A percentile compares a stretch with the other conserved stretches of the same genome.
phyloP scores from a whole-genome alignment of 108 stramenopile species.

The Phaeodactylum tricornutum region DNA sequence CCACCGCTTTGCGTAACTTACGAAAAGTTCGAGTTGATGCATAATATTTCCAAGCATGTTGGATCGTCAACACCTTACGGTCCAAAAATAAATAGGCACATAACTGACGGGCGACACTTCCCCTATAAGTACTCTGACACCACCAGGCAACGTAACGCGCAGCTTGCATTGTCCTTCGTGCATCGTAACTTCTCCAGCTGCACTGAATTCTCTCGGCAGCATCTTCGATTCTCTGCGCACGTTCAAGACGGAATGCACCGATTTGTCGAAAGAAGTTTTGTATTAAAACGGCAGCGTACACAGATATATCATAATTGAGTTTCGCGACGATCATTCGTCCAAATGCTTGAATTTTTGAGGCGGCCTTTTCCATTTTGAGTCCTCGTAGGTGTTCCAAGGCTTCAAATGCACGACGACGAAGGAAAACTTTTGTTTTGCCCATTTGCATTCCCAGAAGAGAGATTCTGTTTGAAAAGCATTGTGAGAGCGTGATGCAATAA shows the following conservation, averaged over 20 bases:
- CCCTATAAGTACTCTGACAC: conserved; percentile 43
- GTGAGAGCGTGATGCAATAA: too few species aligned
- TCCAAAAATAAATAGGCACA: conserved; percentile 23
- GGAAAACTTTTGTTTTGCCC: conserved; percentile 80
- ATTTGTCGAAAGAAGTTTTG: conserved; percentile 4
- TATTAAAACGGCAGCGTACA: conserved; percentile 4
- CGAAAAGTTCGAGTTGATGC: background rate
- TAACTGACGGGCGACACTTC: conserved; percentile 23
- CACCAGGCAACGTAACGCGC: conserved; percentile 22
- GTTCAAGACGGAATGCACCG: background rate
- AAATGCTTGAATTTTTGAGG: conserved; percentile 39
- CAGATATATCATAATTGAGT: conserved; percentile 3
- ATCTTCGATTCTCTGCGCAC: background rate
- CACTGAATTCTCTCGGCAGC: conserved; percentile 1
- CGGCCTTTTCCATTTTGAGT: conserved; percentile 23
- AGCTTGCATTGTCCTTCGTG: conserved; percentile 21
- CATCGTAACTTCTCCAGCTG: conserved; percentile 23
- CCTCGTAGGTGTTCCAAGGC: conserved; percentile 61
- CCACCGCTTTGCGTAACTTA: conserved; percentile 11
- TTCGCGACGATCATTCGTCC: conserved; percentile 20
- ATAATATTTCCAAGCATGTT: conserved; percentile 24
- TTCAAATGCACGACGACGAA: conserved; percentile 70
- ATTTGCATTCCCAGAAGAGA: conserved; percentile 67
- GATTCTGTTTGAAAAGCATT: conserved; percentile 5
- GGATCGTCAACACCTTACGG: conserved; percentile 24